Conservation (phyloP, 1,284 basidiomycete species). For the Ustilago vetiveriae region DNA sequence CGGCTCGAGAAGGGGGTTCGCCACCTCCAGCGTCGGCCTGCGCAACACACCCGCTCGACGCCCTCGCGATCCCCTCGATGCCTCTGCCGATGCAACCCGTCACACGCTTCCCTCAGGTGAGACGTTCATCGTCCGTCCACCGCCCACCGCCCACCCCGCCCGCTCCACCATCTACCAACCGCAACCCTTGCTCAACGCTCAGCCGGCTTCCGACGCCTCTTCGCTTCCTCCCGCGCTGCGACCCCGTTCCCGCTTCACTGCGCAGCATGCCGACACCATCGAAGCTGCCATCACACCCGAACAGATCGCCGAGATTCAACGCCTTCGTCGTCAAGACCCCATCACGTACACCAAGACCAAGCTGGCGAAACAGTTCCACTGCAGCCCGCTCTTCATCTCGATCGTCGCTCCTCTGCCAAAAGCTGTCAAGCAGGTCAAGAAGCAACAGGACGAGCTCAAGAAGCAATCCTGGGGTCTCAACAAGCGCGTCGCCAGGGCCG, state of each 20-base stretch:
- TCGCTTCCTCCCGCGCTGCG: conserved; percentile 46
- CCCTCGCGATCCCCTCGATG: conserved; percentile 60
- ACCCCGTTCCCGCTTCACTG: conserved; percentile 15
- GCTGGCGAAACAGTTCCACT: conserved; percentile 57
- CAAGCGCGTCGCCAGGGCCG: conserved; percentile 51
- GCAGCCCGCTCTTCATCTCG: conserved; percentile 55
- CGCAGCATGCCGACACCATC: not conserved
- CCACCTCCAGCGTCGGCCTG: conserved; percentile 30
- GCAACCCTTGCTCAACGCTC: conserved; percentile 41
- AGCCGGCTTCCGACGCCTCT: conserved; percentile 11
- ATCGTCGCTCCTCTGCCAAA: conserved; percentile 61
- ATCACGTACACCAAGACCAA: conserved; percentile 45
- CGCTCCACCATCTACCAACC: conserved; percentile 37
- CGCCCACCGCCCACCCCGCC: conserved; percentile 43
- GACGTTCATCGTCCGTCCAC: conserved; percentile 62
- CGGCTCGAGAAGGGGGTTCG: conserved; percentile 37
- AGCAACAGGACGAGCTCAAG: conserved; percentile 40
- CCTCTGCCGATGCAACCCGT: conserved; percentile 44
- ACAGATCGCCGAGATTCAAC: conserved; percentile 57
- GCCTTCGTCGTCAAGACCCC: conserved; percentile 52
- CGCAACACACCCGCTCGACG: conserved; percentile 61
- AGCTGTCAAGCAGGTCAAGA: conserved; percentile 36
- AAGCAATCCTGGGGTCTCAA: conserved; percentile 57
- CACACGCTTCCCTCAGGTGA: conserved; percentile 55
- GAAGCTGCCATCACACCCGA: conserved; percentile 31